phyloP scores from a whole-genome alignment of 2,329 filamentous ascomycete genomes.

The Alternaria gansuensis region DNA sequence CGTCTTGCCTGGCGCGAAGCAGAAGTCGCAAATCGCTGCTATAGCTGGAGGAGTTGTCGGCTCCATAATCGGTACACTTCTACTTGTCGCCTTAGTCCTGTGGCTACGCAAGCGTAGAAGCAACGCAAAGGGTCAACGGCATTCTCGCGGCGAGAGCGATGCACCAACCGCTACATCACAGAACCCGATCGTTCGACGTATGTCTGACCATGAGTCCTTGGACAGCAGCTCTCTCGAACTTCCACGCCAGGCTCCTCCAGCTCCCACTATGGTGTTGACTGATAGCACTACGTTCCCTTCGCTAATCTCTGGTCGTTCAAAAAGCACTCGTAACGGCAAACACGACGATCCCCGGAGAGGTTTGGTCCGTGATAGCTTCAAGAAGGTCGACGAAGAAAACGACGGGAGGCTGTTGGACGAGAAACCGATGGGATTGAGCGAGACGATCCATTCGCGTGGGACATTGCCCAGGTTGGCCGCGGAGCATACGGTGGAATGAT shows the following conservation, averaged over 20 bases:
- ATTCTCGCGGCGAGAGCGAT: conserved; percentile 21
- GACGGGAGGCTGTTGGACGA: conserved; percentile 31
- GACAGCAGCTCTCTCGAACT: conserved; percentile 23
- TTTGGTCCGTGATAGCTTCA: conserved; percentile 22
- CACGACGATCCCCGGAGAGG: conserved; percentile 22
- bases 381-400: conserved; percentile 25
- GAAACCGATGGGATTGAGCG: conserved; percentile 28
- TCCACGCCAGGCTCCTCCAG: conserved; percentile 18
- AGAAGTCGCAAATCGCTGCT: conserved; percentile 14
- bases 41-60: conserved; percentile 23
- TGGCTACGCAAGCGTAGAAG: conserved; percentile 17
- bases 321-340: conserved; percentile 6
- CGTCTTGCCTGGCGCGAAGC: conserved; percentile 19
- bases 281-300: conserved; percentile 20
- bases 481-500: conserved; percentile 23
- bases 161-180: conserved; percentile 7
- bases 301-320: conserved; percentile 7
- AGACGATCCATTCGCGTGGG: conserved; percentile 29
- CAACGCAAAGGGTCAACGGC: conserved; percentile 1
- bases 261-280: conserved; percentile 5
- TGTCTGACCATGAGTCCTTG: conserved; percentile 8
- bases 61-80: conserved; percentile 18
- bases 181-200: conserved; percentile 15
- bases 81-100: conserved; percentile 18
- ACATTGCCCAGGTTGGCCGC: conserved; percentile 26